Evolutionary conservation across 306 rosid species (phyloP).

Genomic region (Astragalus membranaceus): DNA sequence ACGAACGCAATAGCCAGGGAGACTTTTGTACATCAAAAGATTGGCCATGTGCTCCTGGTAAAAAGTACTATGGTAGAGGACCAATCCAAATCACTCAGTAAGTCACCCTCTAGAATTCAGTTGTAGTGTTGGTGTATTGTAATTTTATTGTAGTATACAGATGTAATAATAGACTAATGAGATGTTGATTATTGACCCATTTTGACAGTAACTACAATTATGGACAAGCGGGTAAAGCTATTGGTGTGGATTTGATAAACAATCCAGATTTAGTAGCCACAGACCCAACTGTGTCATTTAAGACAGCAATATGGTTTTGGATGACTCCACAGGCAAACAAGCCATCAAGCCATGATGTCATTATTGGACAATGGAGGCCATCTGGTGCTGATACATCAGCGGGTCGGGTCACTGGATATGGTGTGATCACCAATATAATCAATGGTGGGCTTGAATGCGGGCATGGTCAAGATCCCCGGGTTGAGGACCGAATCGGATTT

Average conservation of each 20-base stretch:
- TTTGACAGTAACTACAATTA: constrained; percentile 58
- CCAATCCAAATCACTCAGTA: constrained; percentile 63
- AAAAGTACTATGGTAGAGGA: constrained; percentile 57
- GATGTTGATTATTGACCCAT: neutral
- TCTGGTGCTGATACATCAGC: constrained; percentile 33
- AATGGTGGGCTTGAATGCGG: constrained; percentile 31
- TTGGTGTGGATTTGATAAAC: constrained; percentile 27
- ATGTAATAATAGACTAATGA: neutral
- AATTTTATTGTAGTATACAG: neutral
- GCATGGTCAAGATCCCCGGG: neutral
- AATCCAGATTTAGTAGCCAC: constrained; percentile 52
- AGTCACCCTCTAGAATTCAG: neutral
- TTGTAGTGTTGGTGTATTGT: too few species aligned
- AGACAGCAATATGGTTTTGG: constrained; percentile 75
- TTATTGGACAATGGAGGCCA: constrained; percentile 43
- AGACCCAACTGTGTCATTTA: constrained; percentile 41
- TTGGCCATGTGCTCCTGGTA: constrained; percentile 55
- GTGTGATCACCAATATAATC: constrained; percentile 36
- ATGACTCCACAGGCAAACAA: constrained; percentile 61
- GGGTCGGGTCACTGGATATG: constrained; percentile 27
- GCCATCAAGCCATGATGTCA: constrained; percentile 67
- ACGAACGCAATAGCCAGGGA: constrained; percentile 17
- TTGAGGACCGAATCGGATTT: constrained; percentile 22
- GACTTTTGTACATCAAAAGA: constrained; percentile 24
- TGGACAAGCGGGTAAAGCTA: constrained; percentile 40